Conservation (phyloP, 2,329 filamentous ascomycete species). For the Penicillium glabrum region DNA sequence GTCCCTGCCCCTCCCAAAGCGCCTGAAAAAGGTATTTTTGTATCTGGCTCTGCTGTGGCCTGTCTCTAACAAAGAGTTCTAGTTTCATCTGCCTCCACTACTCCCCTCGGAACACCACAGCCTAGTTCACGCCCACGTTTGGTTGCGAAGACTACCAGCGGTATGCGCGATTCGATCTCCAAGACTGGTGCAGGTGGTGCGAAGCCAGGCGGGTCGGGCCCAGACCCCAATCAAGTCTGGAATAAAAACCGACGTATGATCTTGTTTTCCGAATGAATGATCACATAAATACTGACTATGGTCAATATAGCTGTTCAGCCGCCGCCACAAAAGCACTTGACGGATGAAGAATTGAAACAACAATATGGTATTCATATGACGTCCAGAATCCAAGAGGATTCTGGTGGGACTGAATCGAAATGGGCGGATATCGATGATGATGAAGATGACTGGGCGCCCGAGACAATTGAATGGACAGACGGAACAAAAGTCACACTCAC, state of each 20-base stretch:
- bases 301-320: constrained; percentile 49
- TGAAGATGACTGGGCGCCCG: constrained; percentile 68
- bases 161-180: constrained; percentile 51
- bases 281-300: constrained; percentile 20
- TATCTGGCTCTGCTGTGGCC: constrained; percentile 4
- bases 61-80: constrained; percentile 10
- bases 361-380: constrained; percentile 69
- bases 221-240: constrained; percentile 68
- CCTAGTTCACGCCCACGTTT: constrained; percentile 58
- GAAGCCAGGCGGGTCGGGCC: constrained; percentile 51
- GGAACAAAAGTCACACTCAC: constrained; percentile 65
- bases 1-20: constrained; percentile 51
- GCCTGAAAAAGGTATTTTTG: constrained; percentile 54
- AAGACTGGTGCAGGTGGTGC: constrained; percentile 48
- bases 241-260: constrained; percentile 64
- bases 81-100: constrained; percentile 40
- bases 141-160: constrained; percentile 62
- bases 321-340: constrained; percentile 63
- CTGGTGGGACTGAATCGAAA: constrained; percentile 62
- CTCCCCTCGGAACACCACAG: constrained; percentile 39
- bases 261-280: not conserved
- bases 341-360: constrained; percentile 67
- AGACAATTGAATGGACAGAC: constrained; percentile 69
- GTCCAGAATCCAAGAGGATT: constrained; percentile 63
- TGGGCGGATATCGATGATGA: constrained; percentile 71